A percentile compares a stretch with the other conserved stretches of the same genome.
These are phyloP conservation scores for Epichloe typhina DNA, from an alignment of 2,329 filamentous ascomycete genomes.

Conservation along the genomic window DNA sequence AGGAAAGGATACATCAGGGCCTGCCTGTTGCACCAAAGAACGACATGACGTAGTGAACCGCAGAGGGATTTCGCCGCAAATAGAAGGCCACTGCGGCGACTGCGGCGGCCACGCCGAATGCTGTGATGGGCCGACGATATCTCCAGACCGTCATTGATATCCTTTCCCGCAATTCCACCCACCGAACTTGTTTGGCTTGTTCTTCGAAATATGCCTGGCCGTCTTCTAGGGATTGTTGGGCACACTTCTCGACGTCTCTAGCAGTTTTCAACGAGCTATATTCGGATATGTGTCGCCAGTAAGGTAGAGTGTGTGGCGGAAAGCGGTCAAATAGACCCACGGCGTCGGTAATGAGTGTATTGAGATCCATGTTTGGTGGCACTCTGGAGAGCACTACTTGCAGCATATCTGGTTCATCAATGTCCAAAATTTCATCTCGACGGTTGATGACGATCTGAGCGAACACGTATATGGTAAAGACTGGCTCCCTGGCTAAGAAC, in stretches of 20 bases:
- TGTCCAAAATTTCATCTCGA: slow-evolving; percentile 71
- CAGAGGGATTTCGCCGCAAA: slow-evolving; percentile 35
- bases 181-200: slow-evolving; percentile 60
- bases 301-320: slow-evolving; percentile 59
- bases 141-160: slow-evolving; percentile 34
- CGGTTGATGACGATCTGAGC: slow-evolving; percentile 75
- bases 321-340: slow-evolving; percentile 47
- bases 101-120: slow-evolving; percentile 49
- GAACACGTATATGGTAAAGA: slow-evolving; percentile 83
- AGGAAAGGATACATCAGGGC: neutral
- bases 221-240: slow-evolving; percentile 46
- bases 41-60: slow-evolving; percentile 15
- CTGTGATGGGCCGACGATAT: slow-evolving; percentile 51
- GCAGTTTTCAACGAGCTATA: slow-evolving; percentile 81
- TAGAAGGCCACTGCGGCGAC: slow-evolving; percentile 58
- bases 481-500: slow-evolving; percentile 74
- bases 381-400: slow-evolving; percentile 80
- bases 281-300: slow-evolving; percentile 60
- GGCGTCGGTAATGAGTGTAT: slow-evolving; percentile 58
- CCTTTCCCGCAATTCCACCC: slow-evolving; percentile 37
- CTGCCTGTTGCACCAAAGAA: slow-evolving; percentile 11
- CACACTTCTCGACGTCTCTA: slow-evolving; percentile 34
- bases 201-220: slow-evolving; percentile 55
- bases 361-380: slow-evolving; percentile 67
- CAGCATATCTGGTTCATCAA: slow-evolving; percentile 89